Base-by-base conservation (phyloP, 768 basidiomycete genomes). In the Leccinum olivaceopallidum region DNA sequence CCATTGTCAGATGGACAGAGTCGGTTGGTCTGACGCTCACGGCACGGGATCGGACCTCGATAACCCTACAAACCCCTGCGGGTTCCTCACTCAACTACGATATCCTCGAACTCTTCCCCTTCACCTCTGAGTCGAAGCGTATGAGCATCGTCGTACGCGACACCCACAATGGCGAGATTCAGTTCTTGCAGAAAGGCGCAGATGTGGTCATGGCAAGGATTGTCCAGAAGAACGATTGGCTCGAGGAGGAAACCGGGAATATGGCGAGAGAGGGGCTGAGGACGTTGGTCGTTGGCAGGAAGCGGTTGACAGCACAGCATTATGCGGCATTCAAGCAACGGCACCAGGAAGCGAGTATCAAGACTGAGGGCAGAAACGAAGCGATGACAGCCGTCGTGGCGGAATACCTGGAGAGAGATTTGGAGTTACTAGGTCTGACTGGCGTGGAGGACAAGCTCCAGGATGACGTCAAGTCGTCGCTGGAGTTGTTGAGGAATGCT, bases 391-490 rank as follows among this genome's bases (percentile, higher is more conserved):
- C 74, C 1, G 93, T 94, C 18, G 87, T 98, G 2, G 78, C 81
- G 1, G 83, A 90, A 60, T 82, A 85, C 62, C 77, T 99, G 36
- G 97, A 98, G 75, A 86, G 82, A 42, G 96, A 98, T 62, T 75
- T 99, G 36, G 96, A 99, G 73, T 74, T 99, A 44, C 77, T 98
- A 7, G 96, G 96, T 2, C 75, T 98, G 65, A 99, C 97, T 0
- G 97, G 96, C n/a, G 97, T 99, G 7, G 97, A 99, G 73, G 97
- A 99, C 74, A 98, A 98, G 76, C 76, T 99, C 60, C 97, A 99
- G 69, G 97, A 98, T 61, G 95, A 96, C 24, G 96, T 99, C 67
- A 95, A 92, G 73, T 85, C 88, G 50, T 97, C 97, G 2, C 77
- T 99, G 60, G 97, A 98, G 76, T 71, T 98, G 56, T 74, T 99